Evolutionary conservation across 2,329 filamentous ascomycete species (phyloP).

Genomic region (Exophiala viscosa): DNA sequence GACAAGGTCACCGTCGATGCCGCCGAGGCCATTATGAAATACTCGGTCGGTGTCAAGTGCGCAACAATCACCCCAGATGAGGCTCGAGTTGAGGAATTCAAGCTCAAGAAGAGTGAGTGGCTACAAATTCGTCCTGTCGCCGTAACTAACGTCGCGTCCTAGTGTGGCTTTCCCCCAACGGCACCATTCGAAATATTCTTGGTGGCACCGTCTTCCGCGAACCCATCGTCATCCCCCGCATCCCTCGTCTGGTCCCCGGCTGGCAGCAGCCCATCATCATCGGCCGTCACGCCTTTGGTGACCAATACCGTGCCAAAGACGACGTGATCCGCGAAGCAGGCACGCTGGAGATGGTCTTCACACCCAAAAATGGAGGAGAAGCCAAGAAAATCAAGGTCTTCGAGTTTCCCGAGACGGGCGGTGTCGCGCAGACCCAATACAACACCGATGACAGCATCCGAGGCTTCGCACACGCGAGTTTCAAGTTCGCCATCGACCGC

Average conservation of each 20-base stretch:
- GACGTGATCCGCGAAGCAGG: conserved; percentile 75
- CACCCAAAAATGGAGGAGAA: conserved; percentile 66
- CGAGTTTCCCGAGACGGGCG: conserved; percentile 80
- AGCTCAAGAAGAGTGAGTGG: conserved; percentile 87
- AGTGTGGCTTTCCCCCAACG: conserved; percentile 99
- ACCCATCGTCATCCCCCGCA: conserved; percentile 91
- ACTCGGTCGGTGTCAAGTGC: conserved; percentile 97
- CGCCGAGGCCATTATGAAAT: conserved; percentile 97
- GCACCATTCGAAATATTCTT: conserved; percentile 69
- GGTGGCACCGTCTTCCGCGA: conserved; percentile 98
- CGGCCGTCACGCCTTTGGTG: conserved; percentile 94
- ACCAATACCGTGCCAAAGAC: conserved; percentile 98
- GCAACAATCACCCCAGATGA: conserved; percentile 99
- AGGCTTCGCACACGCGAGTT: conserved; percentile 92
- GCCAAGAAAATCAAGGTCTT: conserved; percentile 85
- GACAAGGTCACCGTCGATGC: conserved; percentile 94
- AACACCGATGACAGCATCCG: conserved; percentile 95
- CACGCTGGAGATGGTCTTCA: conserved; percentile 92
- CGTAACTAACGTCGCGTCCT: conserved; percentile 20
- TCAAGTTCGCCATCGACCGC: conserved; percentile 91
- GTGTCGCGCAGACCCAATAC: conserved; percentile 92
- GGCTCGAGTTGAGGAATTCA: conserved; percentile 93
- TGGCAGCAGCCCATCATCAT: conserved; percentile 99
- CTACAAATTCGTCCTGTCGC: conserved; percentile 3
- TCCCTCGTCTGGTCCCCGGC: conserved; percentile 88